Percentiles rank a stretch among this genome's conserved stretches.
These are phyloP conservation scores for Massariosphaeria phaeospora DNA, from an alignment of 495 filamentous ascomycete species.

Conservation along the genomic window DNA sequence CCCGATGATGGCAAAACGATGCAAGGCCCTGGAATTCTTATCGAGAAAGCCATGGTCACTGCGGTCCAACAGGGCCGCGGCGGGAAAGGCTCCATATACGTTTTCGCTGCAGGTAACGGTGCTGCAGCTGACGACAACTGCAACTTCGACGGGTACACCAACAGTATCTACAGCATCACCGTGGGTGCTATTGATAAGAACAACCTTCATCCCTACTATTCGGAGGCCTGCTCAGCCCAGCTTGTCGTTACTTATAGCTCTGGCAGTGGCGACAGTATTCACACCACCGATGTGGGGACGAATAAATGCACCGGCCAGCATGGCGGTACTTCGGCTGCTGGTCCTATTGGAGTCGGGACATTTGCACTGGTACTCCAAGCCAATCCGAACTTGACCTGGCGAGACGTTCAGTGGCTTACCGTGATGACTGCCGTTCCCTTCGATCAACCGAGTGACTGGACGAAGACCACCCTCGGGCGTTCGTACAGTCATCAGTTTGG, in stretches of 20 bases:
- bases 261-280: conserved; percentile 80
- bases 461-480: conserved; percentile 69
- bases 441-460: conserved; percentile 71
- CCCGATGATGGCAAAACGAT: conserved; percentile 88
- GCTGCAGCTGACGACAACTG: conserved; percentile 87
- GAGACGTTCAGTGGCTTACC: conserved; percentile 89
- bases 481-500: conserved; percentile 91
- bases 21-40: conserved; percentile 87
- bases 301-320: conserved; percentile 73
- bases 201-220: conserved; percentile 84
- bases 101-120: conserved; percentile 96
- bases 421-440: conserved; percentile 80
- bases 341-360: conserved; percentile 83
- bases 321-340: conserved; percentile 95
- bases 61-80: conserved; percentile 82
- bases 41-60: conserved; percentile 84
- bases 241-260: conserved; percentile 95
- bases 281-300: conserved; percentile 89
- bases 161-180: conserved; percentile 97
- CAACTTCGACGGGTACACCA: conserved; percentile 99
- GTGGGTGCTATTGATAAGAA: conserved; percentile 88
- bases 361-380: conserved; percentile 86
- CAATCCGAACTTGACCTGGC: conserved; percentile 84
- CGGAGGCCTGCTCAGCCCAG: conserved; percentile 91
- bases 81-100: conserved; percentile 85